Evolutionary conservation across 805 yeast genomes (phyloP), one percentile per base, ranked within the genome.

Genomic region (Wickerhamomyces canadensis): DNA sequence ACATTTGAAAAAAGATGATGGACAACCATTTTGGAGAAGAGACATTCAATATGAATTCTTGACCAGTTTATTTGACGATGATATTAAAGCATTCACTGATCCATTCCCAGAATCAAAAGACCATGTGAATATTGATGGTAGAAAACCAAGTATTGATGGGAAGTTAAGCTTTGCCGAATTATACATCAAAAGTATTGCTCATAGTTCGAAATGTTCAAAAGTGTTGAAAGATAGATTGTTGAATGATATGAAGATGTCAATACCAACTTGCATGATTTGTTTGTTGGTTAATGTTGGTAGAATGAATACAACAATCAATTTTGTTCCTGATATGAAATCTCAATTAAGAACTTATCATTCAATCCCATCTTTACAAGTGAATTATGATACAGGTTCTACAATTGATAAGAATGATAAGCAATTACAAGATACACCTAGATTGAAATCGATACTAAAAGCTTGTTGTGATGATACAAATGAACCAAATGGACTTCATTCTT

Each of bases 271-370:
- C 37, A 77, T 86, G 70, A 80, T 87, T 25, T 87, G 96, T 46
- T 61, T 91, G 27, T 67, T 91, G 42, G 97, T 91, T 14, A 91
- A 91, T 55, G 78, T 89, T 37, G 98, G 98, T 9, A 70, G 97
- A 44, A 78, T 91, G 78, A 91, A 91, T 64, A 91, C 98, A 2
- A 91, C 98, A 3, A 80, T 91, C 36, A 91, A 91, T 61, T 84
- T 91, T 55, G 95, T 87, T 39, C 86, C 94, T 17, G 97, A 88
- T 54, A 91, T 91, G 98, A 81, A 87, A 49, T 86, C 96, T 0
- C 91, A 88, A 47, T 69, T 91, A 44, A 71, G 98, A 52, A 89
- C 97, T 0, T 91, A 84, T 56, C 97, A 91, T 61, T 84, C 95
- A 11, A 86, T 91, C 24, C 98, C 98, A 1, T 78, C 88, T 10